Evolutionary conservation across 306 rosid genomes (phyloP).

Genomic region (Crataegus laevigata): DNA sequence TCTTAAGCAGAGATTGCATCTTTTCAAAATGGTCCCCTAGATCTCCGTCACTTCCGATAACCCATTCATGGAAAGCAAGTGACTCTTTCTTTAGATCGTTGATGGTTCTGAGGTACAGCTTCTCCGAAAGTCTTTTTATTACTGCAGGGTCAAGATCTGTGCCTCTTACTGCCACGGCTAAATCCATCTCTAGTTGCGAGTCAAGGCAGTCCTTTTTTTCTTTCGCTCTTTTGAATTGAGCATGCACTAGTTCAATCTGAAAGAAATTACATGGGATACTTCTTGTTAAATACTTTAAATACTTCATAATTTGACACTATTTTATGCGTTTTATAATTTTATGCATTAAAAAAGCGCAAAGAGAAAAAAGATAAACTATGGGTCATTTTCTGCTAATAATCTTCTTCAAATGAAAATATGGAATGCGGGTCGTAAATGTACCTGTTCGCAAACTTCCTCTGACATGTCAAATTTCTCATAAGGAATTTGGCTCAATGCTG

Average conservation of each 20-base stretch:
- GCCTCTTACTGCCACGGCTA: constrained; percentile 45
- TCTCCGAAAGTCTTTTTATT: constrained; percentile 75
- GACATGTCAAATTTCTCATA: constrained; percentile 53
- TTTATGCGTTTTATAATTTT: background rate
- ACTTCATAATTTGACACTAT: background rate
- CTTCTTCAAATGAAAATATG: background rate
- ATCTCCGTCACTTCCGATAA: constrained; percentile 47
- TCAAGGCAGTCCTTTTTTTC: constrained; percentile 50
- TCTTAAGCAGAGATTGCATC: constrained; percentile 64
- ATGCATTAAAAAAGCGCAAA: background rate
- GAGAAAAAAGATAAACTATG: background rate
- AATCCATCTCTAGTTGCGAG: constrained; percentile 58
- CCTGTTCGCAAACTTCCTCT: constrained; percentile 98
- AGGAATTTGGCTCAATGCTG: constrained; percentile 56
- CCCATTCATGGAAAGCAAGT: constrained; percentile 62
- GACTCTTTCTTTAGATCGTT: constrained; percentile 80
- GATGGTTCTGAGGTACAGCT: constrained; percentile 61
- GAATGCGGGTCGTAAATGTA: constrained; percentile 15
- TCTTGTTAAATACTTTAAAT: background rate
- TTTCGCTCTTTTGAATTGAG: constrained; percentile 88
- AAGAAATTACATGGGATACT: background rate
- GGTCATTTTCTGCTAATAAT: background rate
- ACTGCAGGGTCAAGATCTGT: constrained; percentile 61
- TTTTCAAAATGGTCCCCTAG: constrained; percentile 41
- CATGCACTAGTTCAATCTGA: constrained; percentile 90